Evolutionary conservation across 164 flowering plant species (phyloP).

Genomic region (Amborella trichopoda): DNA sequence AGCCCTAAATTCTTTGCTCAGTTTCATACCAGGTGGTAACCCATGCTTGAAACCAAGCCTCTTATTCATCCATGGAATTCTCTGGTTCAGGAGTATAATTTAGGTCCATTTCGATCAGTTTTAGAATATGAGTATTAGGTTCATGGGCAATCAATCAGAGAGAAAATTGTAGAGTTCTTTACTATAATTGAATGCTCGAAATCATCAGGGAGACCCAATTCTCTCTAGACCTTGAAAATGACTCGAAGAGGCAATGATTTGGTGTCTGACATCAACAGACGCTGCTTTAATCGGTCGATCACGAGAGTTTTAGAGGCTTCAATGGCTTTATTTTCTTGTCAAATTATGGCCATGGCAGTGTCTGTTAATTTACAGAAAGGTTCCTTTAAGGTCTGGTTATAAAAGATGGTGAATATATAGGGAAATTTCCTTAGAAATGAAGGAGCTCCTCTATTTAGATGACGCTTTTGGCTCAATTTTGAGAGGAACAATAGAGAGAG

Average conservation of each 20-base stretch:
- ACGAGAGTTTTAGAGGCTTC: constrained; percentile 25
- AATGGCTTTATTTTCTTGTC: constrained; percentile 36
- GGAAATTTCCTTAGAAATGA: constrained; percentile 68
- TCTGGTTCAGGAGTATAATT: constrained; percentile 32
- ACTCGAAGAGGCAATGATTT: constrained; percentile 68
- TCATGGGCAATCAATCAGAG: constrained; percentile 40
- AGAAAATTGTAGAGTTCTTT: constrained; percentile 36
- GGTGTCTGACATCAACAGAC: constrained; percentile 52
- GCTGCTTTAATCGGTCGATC: constrained; percentile 42
- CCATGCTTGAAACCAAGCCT: constrained; percentile 47
- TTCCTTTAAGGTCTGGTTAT: constrained; percentile 21
- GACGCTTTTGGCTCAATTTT: constrained; percentile 66
- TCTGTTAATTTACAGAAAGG: constrained; percentile 38
- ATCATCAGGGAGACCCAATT: constrained; percentile 83
- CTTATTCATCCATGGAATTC: constrained; percentile 49
- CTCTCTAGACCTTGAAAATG: constrained; percentile 81
- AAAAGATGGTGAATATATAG: constrained; percentile 51
- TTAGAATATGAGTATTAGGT: constrained; percentile 61
- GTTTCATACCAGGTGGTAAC: constrained; percentile 82
- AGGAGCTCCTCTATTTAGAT: constrained; percentile 71
- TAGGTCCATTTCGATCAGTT: constrained; percentile 23
- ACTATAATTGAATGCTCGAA: constrained; percentile 67
- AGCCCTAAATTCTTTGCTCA: constrained; percentile 55
- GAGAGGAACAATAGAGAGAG: constrained; percentile 58
- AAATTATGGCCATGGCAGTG: constrained; percentile 26